Evolutionary conservation across 2,329 filamentous ascomycete genomes (phyloP), one percentile per base, ranked within the genome.

Genomic region (Gnomoniopsis smithogilvyi): DNA sequence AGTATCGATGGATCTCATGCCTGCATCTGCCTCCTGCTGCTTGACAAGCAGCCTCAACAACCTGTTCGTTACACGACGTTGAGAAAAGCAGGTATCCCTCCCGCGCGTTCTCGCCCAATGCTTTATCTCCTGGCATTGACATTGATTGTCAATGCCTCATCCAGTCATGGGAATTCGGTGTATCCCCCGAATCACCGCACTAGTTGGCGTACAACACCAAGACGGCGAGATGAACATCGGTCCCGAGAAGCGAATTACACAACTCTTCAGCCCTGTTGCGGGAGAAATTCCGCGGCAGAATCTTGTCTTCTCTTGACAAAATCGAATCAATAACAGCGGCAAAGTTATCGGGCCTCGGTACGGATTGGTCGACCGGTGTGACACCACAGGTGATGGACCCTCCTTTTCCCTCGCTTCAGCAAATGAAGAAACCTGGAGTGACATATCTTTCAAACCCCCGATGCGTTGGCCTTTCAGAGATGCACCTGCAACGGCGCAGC

Each of bases 291-390:
- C 54, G 54, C 54, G 11, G 26, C 26, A 4, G 26, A 4, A 4
- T 30, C 26, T 30, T 30, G 26, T 30, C 26, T 30, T 30, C 8
- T 30, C 26, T 30, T 46, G 17, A 19, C n/a, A 17, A 19, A 46
- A 15, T 46, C 10, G n/a, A 19, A 11, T 19, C 21, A 7, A 46
- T 19, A 3, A 34, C 34, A 52, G 50, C 21, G 36, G 6, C 11
- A 22, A 19, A 8, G 10, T 14, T 17, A 15, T 34, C 34, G 26
- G 38, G 14, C 14, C 26, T 51, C 19, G 33, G 38, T 11, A 38
- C 17, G 21, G 36, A 52, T 24, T 17, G 34, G n/a, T 41, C 50
- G 33, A 54, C 59, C 24, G 51, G 55, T 61, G 55, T 54, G 55
- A 61, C 50, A 36, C 22, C 53, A 30, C 43, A 41, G 50, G 49